phyloP scores from a whole-genome alignment of 805 yeast genomes.

The Clavispora fructus region DNA sequence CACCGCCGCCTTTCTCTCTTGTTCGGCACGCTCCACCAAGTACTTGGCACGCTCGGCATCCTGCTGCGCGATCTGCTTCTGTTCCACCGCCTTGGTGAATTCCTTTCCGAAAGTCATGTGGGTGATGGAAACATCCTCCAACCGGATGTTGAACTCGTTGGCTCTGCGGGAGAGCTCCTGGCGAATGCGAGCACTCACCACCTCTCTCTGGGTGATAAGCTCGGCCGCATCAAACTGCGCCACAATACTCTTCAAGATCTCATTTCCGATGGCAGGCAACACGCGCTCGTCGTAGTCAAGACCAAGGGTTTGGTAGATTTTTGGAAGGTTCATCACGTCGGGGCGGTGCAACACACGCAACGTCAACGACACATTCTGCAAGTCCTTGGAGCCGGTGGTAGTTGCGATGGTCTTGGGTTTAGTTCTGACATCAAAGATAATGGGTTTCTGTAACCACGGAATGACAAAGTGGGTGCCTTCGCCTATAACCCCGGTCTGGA shows the following conservation, averaged over 20 bases:
- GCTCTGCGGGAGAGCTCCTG: slow-evolving; percentile 82
- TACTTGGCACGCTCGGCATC: slow-evolving; percentile 97
- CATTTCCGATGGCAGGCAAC: slow-evolving; percentile 88
- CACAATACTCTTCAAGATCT: slow-evolving; percentile 81
- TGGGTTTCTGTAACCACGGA: slow-evolving; percentile 93
- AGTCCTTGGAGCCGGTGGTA: slow-evolving; percentile 94
- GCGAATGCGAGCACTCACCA: slow-evolving; percentile 84
- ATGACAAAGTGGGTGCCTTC: slow-evolving; percentile 95
- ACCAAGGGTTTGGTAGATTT: slow-evolving; percentile 86
- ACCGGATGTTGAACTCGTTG: slow-evolving; percentile 77
- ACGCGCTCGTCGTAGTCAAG: slow-evolving; percentile 93
- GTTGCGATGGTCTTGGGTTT: slow-evolving; percentile 95
- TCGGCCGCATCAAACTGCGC: slow-evolving; percentile 97
- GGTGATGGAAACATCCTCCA: slow-evolving; percentile 96
- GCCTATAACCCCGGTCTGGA: slow-evolving; percentile 80
- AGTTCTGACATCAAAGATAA: slow-evolving; percentile 91
- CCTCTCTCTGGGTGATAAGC: slow-evolving; percentile 93
- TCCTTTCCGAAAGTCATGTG: slow-evolving; percentile 96
- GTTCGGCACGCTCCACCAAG: slow-evolving; percentile 86
- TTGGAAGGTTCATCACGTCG: slow-evolving; percentile 75
- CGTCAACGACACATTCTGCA: slow-evolving; percentile 92
- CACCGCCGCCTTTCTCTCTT: slow-evolving; percentile 90
- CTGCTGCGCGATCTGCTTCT: slow-evolving; percentile 98
- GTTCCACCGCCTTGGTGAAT: slow-evolving; percentile 97
- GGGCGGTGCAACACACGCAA: slow-evolving; percentile 93